Evolutionary conservation across 2,329 filamentous ascomycete genomes (phyloP).

Genomic region (Colletotrichum sp.): DNA sequence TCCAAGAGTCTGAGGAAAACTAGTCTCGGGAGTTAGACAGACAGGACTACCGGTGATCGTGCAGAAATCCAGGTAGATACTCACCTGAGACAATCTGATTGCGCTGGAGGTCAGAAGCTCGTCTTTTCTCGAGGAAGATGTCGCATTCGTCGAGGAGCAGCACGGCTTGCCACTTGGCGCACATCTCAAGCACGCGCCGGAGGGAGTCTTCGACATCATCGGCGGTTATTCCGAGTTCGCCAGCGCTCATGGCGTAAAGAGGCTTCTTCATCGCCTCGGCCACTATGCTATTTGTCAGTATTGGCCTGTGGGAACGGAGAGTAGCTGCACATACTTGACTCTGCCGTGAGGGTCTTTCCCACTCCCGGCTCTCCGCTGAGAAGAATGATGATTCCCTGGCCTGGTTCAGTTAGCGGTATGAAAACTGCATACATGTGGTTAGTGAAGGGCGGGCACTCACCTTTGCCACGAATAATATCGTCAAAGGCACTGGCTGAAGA

Average conservation of each 20-base stretch:
- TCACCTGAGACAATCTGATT: background rate
- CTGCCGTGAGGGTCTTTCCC: background rate
- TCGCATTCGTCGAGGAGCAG: background rate
- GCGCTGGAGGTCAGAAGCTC: background rate
- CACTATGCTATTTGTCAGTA: fast-evolving
- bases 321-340: background rate
- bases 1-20: background rate
- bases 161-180: background rate
- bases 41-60: background rate
- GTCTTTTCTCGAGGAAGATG: background rate
- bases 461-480: background rate
- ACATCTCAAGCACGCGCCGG: background rate
- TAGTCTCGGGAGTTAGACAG: background rate
- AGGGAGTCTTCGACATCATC: background rate
- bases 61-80: fast-evolving
- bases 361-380: background rate
- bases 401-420: background rate
- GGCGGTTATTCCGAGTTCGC: background rate
- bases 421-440: background rate
- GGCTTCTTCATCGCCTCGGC: background rate
- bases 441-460: fast-evolving
- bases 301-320: fast-evolving
- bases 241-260: background rate
- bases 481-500: background rate
- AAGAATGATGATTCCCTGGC: background rate